Conservation (phyloP, 2,329 filamentous ascomycete species). For the Calonectria pteridis region DNA sequence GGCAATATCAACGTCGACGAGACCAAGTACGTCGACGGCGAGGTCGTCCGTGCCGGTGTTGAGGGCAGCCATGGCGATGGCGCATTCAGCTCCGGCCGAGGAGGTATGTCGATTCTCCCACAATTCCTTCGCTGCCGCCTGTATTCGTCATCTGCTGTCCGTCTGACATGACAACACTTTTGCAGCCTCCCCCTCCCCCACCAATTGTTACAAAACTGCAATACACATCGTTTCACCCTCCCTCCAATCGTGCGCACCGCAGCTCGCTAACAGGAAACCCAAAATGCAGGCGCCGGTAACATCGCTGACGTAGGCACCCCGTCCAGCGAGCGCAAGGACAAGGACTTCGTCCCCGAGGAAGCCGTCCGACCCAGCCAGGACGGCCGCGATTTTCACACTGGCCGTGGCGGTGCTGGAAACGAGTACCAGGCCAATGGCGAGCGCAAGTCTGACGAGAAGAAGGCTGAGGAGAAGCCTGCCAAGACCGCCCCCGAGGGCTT, state of each 20-base stretch:
- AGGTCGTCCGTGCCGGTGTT: constrained; percentile 67
- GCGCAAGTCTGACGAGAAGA: constrained; percentile 47
- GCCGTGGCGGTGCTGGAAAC: constrained; percentile 72
- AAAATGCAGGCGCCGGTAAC: constrained; percentile 65
- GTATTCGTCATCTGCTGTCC: constrained; percentile 11
- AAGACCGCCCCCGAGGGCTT: constrained; percentile 56
- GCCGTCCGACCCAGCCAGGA: constrained; percentile 64
- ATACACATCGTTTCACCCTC: not conserved
- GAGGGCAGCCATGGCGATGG: constrained; percentile 70
- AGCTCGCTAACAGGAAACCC: constrained; percentile 20
- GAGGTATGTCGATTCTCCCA: constrained; percentile 57
- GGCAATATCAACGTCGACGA: constrained; percentile 72
- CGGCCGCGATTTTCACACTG: constrained; percentile 66
- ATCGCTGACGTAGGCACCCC: constrained; percentile 63
- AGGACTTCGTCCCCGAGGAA: constrained; percentile 65
- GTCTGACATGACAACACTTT: constrained; percentile 1
- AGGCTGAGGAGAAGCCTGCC: constrained; percentile 45
- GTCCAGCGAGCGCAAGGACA: constrained; percentile 59
- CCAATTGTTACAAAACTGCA: constrained; percentile 4
- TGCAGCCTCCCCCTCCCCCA: not conserved
- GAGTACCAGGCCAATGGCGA: constrained; percentile 55
- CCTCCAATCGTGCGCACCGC: not conserved
- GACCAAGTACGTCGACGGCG: constrained; percentile 72
- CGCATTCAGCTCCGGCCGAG: constrained; percentile 69
- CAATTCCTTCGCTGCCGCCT: not conserved